phyloP scores from a whole-genome alignment of 345 rosid genomes.

The Euphorbia lathyris region DNA sequence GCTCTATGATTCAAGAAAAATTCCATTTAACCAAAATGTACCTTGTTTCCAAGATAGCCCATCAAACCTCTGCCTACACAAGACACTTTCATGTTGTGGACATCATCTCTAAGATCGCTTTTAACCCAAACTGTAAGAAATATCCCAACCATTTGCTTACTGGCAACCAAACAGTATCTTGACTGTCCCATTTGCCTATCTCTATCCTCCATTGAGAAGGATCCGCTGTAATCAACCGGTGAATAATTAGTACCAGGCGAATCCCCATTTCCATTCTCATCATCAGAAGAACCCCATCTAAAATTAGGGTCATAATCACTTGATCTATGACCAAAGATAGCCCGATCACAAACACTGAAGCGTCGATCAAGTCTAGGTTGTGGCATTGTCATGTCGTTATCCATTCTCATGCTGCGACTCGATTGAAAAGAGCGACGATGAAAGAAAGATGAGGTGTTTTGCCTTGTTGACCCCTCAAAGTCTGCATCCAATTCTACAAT shows the following conservation, averaged over 20 bases:
- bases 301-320: constrained; percentile 66
- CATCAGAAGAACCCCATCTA: constrained; percentile 77
- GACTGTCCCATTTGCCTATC: constrained; percentile 48
- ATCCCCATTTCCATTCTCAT: constrained; percentile 62
- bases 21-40: constrained; percentile 23
- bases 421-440: constrained; percentile 77
- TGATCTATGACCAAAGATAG: constrained; percentile 50
- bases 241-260: constrained; percentile 48
- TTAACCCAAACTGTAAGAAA: constrained; percentile 92
- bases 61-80: constrained; percentile 99
- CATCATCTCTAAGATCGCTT: constrained; percentile 68
- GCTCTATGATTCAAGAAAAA: constrained; percentile 14
- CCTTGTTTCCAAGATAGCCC: constrained; percentile 99
- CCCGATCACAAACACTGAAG: constrained; percentile 81
- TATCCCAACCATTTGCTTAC: constrained; percentile 98
- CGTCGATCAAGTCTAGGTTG: constrained; percentile 61
- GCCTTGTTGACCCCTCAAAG: constrained; percentile 64
- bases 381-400: constrained; percentile 36
- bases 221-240: constrained; percentile 46
- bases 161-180: constrained; percentile 79
- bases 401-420: constrained; percentile 71
- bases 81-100: constrained; percentile 81
- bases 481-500: constrained; percentile 82
- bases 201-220: constrained; percentile 52
- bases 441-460: constrained; percentile 57